phyloP scores from a whole-genome alignment of 176 grass and related monocot genomes.

The Cenchrus fungigraminus region DNA sequence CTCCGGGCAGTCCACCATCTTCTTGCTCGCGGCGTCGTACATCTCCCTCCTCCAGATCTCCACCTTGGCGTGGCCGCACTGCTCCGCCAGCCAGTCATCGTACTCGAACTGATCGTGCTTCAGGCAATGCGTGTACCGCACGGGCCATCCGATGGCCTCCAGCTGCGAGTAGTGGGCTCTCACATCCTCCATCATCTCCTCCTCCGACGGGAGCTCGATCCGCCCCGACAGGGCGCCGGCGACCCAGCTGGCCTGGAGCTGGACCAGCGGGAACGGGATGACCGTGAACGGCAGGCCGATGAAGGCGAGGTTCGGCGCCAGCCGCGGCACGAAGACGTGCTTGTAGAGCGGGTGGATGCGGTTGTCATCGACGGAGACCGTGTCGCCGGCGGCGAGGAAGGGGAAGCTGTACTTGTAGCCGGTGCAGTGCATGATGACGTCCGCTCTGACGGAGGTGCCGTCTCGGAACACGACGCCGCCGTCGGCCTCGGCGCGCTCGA shows the following conservation, averaged over 20 bases:
- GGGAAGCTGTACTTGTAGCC: background rate
- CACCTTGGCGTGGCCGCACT: slow-evolving; percentile 41
- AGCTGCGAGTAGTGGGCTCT: slow-evolving; percentile 39
- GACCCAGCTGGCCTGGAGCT: slow-evolving; percentile 68
- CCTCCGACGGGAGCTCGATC: slow-evolving; percentile 42
- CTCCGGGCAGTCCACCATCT: slow-evolving; percentile 43
- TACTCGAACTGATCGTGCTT: slow-evolving; percentile 59
- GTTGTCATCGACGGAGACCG: slow-evolving; percentile 58
- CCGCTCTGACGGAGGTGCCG: background rate
- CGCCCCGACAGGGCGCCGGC: slow-evolving; percentile 54
- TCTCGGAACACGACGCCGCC: background rate
- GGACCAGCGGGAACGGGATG: slow-evolving; percentile 48
- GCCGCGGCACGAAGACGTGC: slow-evolving; percentile 59
- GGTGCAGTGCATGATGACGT: background rate
- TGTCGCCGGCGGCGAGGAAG: background rate
- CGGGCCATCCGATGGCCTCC: slow-evolving; percentile 51
- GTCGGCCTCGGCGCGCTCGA: slow-evolving; percentile 20
- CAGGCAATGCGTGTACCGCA: slow-evolving; percentile 59
- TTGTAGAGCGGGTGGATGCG: slow-evolving; percentile 68
- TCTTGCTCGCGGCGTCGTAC: slow-evolving; percentile 23
- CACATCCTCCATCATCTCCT: slow-evolving; percentile 67
- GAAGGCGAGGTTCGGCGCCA: slow-evolving; percentile 67
- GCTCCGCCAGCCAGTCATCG: slow-evolving; percentile 58
- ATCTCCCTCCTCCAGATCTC: slow-evolving; percentile 63
- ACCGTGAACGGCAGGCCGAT: slow-evolving; percentile 67